Evolutionary conservation across 1,284 basidiomycete species (phyloP), one percentile per base, ranked within the genome.

Genomic region (Inonotus obliquus): DNA sequence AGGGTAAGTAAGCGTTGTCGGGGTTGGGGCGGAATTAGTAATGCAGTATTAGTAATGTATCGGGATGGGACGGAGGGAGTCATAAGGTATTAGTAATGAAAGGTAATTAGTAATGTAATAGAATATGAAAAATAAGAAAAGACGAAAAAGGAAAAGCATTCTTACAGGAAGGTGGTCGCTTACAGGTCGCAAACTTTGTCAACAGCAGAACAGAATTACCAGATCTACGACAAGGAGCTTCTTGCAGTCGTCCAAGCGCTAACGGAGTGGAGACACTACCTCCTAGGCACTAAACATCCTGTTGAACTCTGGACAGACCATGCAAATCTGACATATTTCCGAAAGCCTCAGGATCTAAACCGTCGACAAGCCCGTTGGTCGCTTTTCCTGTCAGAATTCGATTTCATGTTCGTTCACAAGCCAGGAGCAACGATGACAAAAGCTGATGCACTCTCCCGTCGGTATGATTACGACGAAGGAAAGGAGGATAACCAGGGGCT

Each of bases 151-250:
- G n/a, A n/a, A n/a, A n/a, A n/a, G n/a, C n/a, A n/a, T n/a, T n/a
- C n/a, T n/a, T n/a, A n/a, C n/a, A n/a, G n/a, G n/a, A 49, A 27
- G 47, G 23, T 49, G 1, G 11, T 49, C 0, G 71, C 65, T 2
- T 73, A 71, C 60, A 59, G 64, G 32, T 74, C 71, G 4, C 57
- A 68, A 2, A 64, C 65, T 19, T 57, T 75, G 10, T 45, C 14
- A 14, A 13, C 65, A 0, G 67, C 73, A 1, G 69, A 77, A 61
- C 56, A 64, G 1, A 79, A 78, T 63, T 79, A 76, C 62, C 61
- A 68, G 14, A 71, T 74, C 47, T 71, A 75, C 61, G 74, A 79
- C 63, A 73, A 75, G 48, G 75, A 79, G 57, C 47, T 79, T 54
- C n/a, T 75, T 0, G 73, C 75, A 0, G 70, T 77, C 13, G 19